phyloP scores from a whole-genome alignment of 257 asterid genomes.

The Nicotiana noctiflora region DNA sequence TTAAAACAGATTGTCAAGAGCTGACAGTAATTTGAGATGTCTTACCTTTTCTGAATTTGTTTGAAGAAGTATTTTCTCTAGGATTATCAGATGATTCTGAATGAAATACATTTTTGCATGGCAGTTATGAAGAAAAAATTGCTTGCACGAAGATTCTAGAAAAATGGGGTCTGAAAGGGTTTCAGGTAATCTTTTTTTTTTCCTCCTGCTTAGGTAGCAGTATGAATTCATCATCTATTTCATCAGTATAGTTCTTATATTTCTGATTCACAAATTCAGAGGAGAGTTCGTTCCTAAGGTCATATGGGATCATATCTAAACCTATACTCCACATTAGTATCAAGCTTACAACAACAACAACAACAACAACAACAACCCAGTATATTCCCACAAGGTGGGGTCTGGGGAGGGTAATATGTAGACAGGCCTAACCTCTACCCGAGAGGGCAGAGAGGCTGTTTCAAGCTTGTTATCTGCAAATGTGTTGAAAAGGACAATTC shows the following conservation, averaged over 20 bases:
- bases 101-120: slow-evolving; percentile 20
- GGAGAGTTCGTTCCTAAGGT: not conserved
- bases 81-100: slow-evolving; percentile 14
- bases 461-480: not conserved
- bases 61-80: not conserved
- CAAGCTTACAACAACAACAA: too few species aligned
- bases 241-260: not conserved
- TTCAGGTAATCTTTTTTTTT: slow-evolving; percentile 55
- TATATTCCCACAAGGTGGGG: too few species aligned
- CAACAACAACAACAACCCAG: too few species aligned
- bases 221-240: not conserved
- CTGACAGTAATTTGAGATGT: slow-evolving; percentile 6
- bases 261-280: not conserved
- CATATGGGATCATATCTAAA: not conserved
- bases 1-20: slow-evolving; percentile 11
- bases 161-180: slow-evolving; percentile 78
- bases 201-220: not conserved
- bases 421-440: too few species aligned
- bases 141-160: slow-evolving; percentile 84
- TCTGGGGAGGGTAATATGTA: too few species aligned
- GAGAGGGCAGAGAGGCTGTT: too few species aligned
- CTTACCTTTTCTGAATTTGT: slow-evolving; percentile 7
- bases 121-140: slow-evolving; percentile 79
- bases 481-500: not conserved
- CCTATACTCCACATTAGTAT: not conserved